phyloP scores from a whole-genome alignment of 495 filamentous ascomycete genomes.

The Pseudoneurospora amorphoporcata region DNA sequence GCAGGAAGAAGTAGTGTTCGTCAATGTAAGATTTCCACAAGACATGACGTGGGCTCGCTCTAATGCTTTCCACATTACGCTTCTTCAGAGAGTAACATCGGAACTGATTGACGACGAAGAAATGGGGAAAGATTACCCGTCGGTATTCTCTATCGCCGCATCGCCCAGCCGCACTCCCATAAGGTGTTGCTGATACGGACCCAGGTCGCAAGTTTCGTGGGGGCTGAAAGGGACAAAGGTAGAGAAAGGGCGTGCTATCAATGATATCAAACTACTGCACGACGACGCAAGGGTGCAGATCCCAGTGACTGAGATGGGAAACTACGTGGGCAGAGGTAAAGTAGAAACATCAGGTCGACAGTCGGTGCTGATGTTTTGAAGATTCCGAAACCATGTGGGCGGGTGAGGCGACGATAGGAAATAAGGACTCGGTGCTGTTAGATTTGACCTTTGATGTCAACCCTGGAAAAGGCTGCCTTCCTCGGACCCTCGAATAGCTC shows the following conservation, averaged over 20 bases:
- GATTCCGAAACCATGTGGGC: background rate
- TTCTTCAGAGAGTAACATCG: background rate
- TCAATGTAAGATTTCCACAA: background rate
- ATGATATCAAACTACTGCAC: background rate
- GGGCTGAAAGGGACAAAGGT: background rate
- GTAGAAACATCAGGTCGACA: background rate
- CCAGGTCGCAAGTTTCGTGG: background rate
- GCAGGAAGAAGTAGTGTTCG: background rate
- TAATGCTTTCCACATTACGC: background rate
- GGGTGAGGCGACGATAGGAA: background rate
- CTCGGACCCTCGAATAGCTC: constrained; percentile 63
- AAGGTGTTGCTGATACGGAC: background rate
- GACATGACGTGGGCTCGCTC: background rate
- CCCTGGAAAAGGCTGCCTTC: constrained; percentile 60
- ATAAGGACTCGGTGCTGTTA: constrained; percentile 32
- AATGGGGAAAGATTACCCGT: background rate
- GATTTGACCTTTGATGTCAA: constrained; percentile 97
- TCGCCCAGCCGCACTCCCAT: background rate
- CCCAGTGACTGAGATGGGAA: background rate
- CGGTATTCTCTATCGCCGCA: background rate
- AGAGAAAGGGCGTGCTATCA: background rate
- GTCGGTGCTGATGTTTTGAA: background rate
- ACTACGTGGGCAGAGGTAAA: background rate
- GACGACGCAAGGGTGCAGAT: background rate
- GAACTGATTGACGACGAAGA: background rate